These are phyloP conservation scores for Vitis riparia DNA, from an alignment of 164 flowering plant genomes.

Conservation along the genomic window DNA sequence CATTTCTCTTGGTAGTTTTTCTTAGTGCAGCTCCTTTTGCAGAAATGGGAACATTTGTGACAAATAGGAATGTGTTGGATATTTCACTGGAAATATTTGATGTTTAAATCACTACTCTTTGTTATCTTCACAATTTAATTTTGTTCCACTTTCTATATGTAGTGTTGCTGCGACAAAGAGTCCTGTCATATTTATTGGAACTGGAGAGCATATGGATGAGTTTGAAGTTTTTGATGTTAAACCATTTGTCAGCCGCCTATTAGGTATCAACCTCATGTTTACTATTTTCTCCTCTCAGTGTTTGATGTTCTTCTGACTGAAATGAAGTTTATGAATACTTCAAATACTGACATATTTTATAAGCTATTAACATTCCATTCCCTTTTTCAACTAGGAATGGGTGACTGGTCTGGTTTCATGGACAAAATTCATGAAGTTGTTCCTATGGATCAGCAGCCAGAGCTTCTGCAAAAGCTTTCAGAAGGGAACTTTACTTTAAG, in stretches of 20 bases:
- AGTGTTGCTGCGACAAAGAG: constrained; percentile 99
- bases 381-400: constrained; percentile 67
- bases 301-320: constrained; percentile 1
- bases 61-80: not conserved
- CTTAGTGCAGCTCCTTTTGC: too few species aligned
- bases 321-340: too few species aligned
- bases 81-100: not conserved
- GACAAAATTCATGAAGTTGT: constrained; percentile 99
- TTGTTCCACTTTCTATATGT: constrained; percentile 15
- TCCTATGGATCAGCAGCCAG: constrained; percentile 98
- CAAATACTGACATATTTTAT: not conserved
- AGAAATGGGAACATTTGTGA: too few species aligned
- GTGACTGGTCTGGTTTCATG: constrained; percentile 99
- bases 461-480: constrained; percentile 90
- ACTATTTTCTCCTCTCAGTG: not conserved
- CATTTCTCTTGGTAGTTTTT: too few species aligned
- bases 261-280: constrained; percentile 46
- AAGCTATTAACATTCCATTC: not conserved
- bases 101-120: not conserved
- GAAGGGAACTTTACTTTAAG: constrained; percentile 91
- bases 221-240: constrained; percentile 98
- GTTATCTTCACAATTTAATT: not conserved
- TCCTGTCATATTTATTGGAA: constrained; percentile 94
- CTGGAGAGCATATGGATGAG: constrained; percentile 99
- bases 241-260: constrained; percentile 94